These are phyloP conservation scores for Arabidopsis hybrid DNA, from an alignment of 441 rosid genomes.

Conservation along the genomic window DNA sequence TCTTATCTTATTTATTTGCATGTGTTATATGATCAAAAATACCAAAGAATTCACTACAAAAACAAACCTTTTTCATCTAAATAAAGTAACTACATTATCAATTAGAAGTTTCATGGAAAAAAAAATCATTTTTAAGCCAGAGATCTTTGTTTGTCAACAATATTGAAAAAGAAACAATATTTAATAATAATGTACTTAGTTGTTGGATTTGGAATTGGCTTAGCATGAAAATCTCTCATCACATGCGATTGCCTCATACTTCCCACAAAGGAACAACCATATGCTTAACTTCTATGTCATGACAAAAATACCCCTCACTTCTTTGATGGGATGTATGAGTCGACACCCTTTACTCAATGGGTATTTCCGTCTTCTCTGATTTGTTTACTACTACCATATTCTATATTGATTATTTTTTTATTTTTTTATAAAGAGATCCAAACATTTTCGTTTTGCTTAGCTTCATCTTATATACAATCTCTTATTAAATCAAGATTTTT, in stretches of 20 bases:
- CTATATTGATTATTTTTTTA: background rate
- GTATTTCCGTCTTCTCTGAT: slow-evolving; percentile 4
- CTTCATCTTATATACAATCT: background rate
- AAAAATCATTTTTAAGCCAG: background rate
- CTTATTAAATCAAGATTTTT: too few relatives aligned
- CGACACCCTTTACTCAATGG: slow-evolving; percentile 25
- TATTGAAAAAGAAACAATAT: background rate
- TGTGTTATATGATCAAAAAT: background rate
- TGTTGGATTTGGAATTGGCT: slow-evolving; percentile 32
- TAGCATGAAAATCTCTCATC: slow-evolving; percentile 37
- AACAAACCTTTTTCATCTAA: background rate
- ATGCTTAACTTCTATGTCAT: slow-evolving; percentile 35
- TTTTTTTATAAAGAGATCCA: background rate
- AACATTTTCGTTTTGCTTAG: background rate
- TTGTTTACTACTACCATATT: background rate
- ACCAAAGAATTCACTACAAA: background rate
- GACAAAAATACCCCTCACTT: slow-evolving; percentile 40
- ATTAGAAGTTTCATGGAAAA: background rate
- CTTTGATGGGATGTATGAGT: slow-evolving; percentile 36
- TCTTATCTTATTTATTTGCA: background rate
- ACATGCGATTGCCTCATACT: slow-evolving; percentile 48
- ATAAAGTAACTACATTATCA: background rate
- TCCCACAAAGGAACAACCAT: slow-evolving; percentile 46
- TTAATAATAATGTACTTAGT: background rate
- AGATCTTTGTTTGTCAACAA: background rate